phyloP scores from a whole-genome alignment of 2,329 filamentous ascomycete species.

The Periconia sp. region DNA sequence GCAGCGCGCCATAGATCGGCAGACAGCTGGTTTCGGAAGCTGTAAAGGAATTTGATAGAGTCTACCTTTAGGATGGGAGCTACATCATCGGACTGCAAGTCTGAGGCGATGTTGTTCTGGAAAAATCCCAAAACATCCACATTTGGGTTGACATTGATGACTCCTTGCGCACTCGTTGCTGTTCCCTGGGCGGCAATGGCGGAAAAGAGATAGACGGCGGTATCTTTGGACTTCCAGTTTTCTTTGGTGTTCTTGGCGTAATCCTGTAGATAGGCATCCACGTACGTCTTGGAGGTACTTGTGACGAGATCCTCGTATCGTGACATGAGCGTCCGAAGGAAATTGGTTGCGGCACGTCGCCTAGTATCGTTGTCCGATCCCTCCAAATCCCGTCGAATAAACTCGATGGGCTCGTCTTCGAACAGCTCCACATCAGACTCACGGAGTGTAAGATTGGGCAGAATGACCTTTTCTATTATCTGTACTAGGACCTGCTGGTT shows the following conservation, averaged over 20 bases:
- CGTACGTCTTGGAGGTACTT: slow-evolving; percentile 81
- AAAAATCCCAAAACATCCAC: slow-evolving; percentile 95
- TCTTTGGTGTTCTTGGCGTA: slow-evolving; percentile 65
- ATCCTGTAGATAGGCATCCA: slow-evolving; percentile 76
- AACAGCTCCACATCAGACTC: slow-evolving; percentile 96
- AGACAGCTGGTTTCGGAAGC: slow-evolving; percentile 91
- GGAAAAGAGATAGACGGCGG: slow-evolving; percentile 94
- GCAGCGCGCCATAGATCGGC: slow-evolving; percentile 90
- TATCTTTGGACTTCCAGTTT: slow-evolving; percentile 98
- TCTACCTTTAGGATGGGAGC: slow-evolving; percentile 93
- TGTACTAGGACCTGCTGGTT: slow-evolving; percentile 76
- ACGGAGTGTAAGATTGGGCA: slow-evolving; percentile 88
- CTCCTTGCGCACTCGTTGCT: slow-evolving; percentile 83
- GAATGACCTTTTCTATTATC: slow-evolving; percentile 92
- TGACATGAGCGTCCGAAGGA: slow-evolving; percentile 83
- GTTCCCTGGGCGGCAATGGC: slow-evolving; percentile 91
- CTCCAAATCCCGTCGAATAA: slow-evolving; percentile 91
- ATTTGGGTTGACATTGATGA: slow-evolving; percentile 78
- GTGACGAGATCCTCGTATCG: slow-evolving; percentile 87
- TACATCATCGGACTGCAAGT: slow-evolving; percentile 71
- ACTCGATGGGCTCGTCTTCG: slow-evolving; percentile 98
- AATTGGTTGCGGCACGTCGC: slow-evolving; percentile 89
- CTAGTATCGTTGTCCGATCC: slow-evolving; percentile 95
- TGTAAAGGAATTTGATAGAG: slow-evolving; percentile 96
- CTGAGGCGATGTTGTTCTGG: slow-evolving; percentile 86